Base-by-base conservation (phyloP, 495 filamentous ascomycete species). In the Sabuloglossum arenarium region DNA sequence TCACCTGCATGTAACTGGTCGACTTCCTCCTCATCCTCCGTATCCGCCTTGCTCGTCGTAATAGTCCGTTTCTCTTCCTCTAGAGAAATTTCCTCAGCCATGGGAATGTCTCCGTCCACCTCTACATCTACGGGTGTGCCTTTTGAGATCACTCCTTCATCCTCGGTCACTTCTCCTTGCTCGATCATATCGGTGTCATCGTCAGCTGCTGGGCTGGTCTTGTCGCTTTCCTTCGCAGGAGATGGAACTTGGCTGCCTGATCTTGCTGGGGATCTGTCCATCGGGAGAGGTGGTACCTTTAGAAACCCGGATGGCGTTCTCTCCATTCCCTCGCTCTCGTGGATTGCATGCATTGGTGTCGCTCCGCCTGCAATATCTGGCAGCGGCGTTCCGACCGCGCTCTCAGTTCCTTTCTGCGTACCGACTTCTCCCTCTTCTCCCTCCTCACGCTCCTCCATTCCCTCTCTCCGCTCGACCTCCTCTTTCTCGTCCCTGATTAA, bases 401-500 rank as follows among this genome's bases (percentile, higher is more conserved):
- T 62, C 69, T 61, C 42, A 63, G 70, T 70, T 63, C 72, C 65
- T 66, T 72, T 74, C 27, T 57, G 57, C 2, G 66, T 77, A 1
- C 70, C 66, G 32, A 73, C 71, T 43, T 79, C 81, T 43, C 78
- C 84, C 49, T 86, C 84, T 46, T 84, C 84, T 0, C 76, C 84
- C 49, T 86, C 86, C 59, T 84, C 85, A 62, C 70, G 75, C 53
- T 78, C 77, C 56, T 79, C 76, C 79, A 91, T 94, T 29, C 90
- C 90, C 65, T 95, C 78, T 56, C 76, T 72, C 45, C 78, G 66
- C 64, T 82, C 80, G 14, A 63, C 63, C 69, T 95, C 91, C 66
- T 97, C 91, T 67, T 96, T 96, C 72, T 96, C 88, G 67, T 96
- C 88, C 43, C 86, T 79, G 61, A 98, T 97, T 62, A 94, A 70